Evolutionary conservation across 768 basidiomycete species (phyloP).

Genomic region (Suillus hirtellus): DNA sequence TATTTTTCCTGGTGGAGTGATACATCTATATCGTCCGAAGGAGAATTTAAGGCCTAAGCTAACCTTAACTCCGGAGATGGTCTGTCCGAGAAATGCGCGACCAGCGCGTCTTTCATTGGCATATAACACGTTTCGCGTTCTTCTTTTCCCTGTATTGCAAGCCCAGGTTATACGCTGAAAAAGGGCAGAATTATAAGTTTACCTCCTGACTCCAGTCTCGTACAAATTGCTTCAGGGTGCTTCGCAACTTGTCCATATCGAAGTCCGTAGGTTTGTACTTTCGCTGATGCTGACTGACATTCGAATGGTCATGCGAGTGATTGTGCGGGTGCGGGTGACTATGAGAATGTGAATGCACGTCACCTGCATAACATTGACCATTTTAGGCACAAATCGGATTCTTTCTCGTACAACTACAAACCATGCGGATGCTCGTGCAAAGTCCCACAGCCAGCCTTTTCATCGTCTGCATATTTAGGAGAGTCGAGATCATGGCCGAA

Average conservation of each 20-base stretch:
- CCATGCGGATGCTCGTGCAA: conserved; percentile 8
- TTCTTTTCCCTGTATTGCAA: conserved; percentile 53
- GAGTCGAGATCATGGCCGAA: conserved; percentile 55
- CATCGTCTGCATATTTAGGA: conserved; percentile 25
- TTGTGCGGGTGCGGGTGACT: conserved; percentile 37
- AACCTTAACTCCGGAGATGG: conserved; percentile 1
- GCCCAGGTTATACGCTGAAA: neutral
- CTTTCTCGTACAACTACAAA: neutral
- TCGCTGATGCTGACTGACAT: conserved; percentile 18
- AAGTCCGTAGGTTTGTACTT: conserved; percentile 59
- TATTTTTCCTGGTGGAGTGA: conserved; percentile 48
- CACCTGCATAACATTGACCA: conserved; percentile 16
- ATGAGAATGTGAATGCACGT: conserved; percentile 36
- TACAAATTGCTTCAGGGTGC: conserved; percentile 90
- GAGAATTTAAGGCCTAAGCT: neutral
- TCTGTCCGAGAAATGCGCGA: conserved; percentile 53
- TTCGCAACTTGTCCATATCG: conserved; percentile 89
- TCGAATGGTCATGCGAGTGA: conserved; percentile 25
- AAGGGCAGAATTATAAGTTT: conserved; percentile 14
- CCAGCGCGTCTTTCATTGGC: conserved; percentile 78
- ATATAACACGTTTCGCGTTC: conserved; percentile 82
- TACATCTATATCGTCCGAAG: conserved; percentile 31
- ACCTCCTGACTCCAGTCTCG: conserved; percentile 92
- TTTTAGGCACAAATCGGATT: conserved; percentile 13
- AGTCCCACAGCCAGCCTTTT: conserved; percentile 15